phyloP scores from a whole-genome alignment of 768 basidiomycete species.

The Coprinopsis strossmayeri region DNA sequence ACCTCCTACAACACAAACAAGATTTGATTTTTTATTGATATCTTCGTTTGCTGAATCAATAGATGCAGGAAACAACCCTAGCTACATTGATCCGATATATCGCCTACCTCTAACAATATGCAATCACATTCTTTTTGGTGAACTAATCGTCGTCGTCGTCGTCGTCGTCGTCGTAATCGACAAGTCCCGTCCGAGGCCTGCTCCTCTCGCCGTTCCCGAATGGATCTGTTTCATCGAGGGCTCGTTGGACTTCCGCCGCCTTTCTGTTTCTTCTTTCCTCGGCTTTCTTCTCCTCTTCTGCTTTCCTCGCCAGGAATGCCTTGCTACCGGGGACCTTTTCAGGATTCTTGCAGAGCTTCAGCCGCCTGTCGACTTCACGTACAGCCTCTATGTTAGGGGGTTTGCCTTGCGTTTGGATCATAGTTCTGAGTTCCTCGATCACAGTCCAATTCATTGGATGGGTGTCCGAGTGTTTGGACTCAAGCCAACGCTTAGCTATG shows the following conservation, averaged over 20 bases:
- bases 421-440: slow-evolving; percentile 44
- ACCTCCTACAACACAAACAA: slow-evolving; percentile 13
- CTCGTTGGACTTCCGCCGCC: slow-evolving; percentile 39
- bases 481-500: slow-evolving; percentile 56
- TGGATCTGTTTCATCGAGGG: slow-evolving; percentile 53
- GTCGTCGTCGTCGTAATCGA: slow-evolving; percentile 60
- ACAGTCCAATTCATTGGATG: slow-evolving; percentile 20
- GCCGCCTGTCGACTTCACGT: slow-evolving; percentile 80
- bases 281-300: slow-evolving; percentile 64
- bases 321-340: slow-evolving; percentile 91
- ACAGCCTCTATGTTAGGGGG: slow-evolving; percentile 79
- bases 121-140: neutral
- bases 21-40: slow-evolving; percentile 12
- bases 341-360: slow-evolving; percentile 90
- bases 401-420: slow-evolving; percentile 49
- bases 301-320: slow-evolving; percentile 66
- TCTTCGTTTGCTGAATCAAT: slow-evolving; percentile 1
- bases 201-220: slow-evolving; percentile 58
- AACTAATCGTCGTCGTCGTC: slow-evolving; percentile 36
- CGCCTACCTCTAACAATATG: neutral
- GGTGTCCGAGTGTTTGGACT: slow-evolving; percentile 24
- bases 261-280: slow-evolving; percentile 65
- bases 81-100: neutral
- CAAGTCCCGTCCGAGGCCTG: slow-evolving; percentile 29
- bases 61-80: slow-evolving; percentile 14